Percentiles rank a stretch among this genome's conserved stretches.
These are phyloP conservation scores for Polyporus tsugae DNA, from an alignment of 1,284 basidiomycete species.

Conservation along the genomic window DNA sequence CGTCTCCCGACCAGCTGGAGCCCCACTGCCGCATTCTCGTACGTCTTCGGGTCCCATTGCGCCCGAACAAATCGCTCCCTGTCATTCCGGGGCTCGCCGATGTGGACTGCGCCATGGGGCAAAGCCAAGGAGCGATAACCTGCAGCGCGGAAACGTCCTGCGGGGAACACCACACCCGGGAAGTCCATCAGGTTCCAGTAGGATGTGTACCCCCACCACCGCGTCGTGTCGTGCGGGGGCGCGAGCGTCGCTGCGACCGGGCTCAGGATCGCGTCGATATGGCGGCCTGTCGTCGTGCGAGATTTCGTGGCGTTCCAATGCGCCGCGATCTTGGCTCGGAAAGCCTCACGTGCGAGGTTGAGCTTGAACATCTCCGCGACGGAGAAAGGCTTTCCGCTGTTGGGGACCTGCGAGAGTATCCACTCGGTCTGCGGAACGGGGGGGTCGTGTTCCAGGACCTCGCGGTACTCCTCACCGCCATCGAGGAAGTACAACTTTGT, in stretches of 20 bases:
- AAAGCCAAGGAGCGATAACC: constrained; percentile 32
- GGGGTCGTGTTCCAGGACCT: constrained; percentile 49
- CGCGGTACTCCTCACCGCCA: constrained; percentile 55
- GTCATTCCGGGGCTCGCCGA: constrained; percentile 46
- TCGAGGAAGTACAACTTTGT: constrained; percentile 58
- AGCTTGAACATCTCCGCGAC: constrained; percentile 52
- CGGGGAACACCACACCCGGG: constrained; percentile 61
- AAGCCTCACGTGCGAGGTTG: constrained; percentile 54
- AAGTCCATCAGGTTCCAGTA: constrained; percentile 69
- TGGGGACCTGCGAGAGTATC: constrained; percentile 53
- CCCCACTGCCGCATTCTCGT: constrained; percentile 54
- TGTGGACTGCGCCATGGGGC: constrained; percentile 31
- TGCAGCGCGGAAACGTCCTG: constrained; percentile 43
- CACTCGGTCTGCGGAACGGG: constrained; percentile 56
- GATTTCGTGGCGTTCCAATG: constrained; percentile 61
- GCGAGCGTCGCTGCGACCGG: constrained; percentile 62
- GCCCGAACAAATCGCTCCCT: constrained; percentile 47
- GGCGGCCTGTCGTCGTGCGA: constrained; percentile 55
- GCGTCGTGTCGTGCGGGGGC: constrained; percentile 57
- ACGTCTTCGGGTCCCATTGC: constrained; percentile 55
- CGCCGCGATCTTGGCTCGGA: constrained; percentile 51
- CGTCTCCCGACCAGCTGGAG: constrained; percentile 59
- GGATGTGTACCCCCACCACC: constrained; percentile 61
- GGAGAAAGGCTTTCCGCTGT: constrained; percentile 46
- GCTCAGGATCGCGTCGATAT: constrained; percentile 62